These are phyloP conservation scores for Phytophthora litchii DNA, from an alignment of 352 stramenopile species.

Conservation along the genomic window DNA sequence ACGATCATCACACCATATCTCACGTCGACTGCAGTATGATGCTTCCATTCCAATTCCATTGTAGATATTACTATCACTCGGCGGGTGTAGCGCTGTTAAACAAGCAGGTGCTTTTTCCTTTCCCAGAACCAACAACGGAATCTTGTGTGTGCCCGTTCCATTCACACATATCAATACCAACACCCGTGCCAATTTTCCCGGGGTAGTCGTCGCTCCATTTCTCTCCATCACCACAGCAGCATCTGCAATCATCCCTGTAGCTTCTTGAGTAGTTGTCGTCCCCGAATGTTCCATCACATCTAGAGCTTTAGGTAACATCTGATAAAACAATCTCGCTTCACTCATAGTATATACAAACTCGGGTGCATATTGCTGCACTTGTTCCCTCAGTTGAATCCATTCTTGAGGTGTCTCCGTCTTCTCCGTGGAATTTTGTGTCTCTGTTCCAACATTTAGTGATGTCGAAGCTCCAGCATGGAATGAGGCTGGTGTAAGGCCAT, in stretches of 20 bases:
- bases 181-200: slow-evolving; percentile 39
- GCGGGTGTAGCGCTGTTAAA: slow-evolving; percentile 18
- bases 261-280: background rate
- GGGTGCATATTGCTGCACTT: slow-evolving; percentile 32
- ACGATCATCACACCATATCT: slow-evolving; percentile 58
- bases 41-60: slow-evolving; percentile 14
- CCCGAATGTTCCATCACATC: background rate
- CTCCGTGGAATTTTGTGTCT: slow-evolving; percentile 2
- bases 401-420: slow-evolving; percentile 13
- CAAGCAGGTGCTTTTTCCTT: slow-evolving; percentile 43
- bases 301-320: slow-evolving; percentile 39
- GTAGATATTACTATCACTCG: slow-evolving; percentile 3
- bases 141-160: slow-evolving; percentile 59
- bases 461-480: slow-evolving; percentile 27
- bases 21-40: slow-evolving; percentile 48
- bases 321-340: slow-evolving; percentile 59
- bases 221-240: slow-evolving; percentile 3
- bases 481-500: slow-evolving; percentile 50
- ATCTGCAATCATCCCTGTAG: slow-evolving; percentile 11
- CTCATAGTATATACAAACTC: slow-evolving; percentile 63
- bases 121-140: slow-evolving; percentile 55
- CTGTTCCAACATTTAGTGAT: background rate
- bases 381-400: slow-evolving; percentile 35
- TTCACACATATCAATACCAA: slow-evolving; percentile 60
- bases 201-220: background rate